Evolutionary conservation across 2,329 filamentous ascomycete genomes (phyloP).

Genomic region (Aspergillus nomiae): DNA sequence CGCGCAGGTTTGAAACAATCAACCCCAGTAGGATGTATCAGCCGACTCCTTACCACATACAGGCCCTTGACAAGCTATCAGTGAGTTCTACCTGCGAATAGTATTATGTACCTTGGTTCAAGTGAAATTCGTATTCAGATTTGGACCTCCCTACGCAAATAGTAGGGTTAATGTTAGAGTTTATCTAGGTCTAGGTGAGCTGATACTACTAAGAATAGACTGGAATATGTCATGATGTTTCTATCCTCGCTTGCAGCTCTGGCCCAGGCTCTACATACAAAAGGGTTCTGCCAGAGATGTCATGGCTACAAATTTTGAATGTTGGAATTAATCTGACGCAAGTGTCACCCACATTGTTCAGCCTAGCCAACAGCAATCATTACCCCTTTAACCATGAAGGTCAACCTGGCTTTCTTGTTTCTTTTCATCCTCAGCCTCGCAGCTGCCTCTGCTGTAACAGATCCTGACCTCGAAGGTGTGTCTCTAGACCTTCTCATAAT

Average conservation of each 20-base stretch:
- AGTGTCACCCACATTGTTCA: background rate
- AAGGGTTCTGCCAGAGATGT: background rate
- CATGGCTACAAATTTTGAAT: background rate
- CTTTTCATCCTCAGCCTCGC: background rate
- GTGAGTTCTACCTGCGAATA: no score
- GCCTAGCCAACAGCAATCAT: background rate
- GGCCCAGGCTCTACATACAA: background rate
- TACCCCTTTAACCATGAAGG: background rate
- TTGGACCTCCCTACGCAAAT: background rate
- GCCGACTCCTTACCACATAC: background rate
- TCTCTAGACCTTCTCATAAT: background rate
- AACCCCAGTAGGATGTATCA: no score
- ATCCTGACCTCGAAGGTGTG: background rate
- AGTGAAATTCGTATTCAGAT: background rate
- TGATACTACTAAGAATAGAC: background rate
- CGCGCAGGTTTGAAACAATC: no score
- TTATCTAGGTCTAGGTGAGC: no score
- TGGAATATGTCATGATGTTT: rapidly evolving
- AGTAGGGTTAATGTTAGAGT: background rate
- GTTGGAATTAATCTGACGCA: background rate
- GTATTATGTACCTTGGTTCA: background rate
- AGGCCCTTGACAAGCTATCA: background rate
- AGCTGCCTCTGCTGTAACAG: background rate
- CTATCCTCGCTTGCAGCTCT: no score
- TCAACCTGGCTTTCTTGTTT: background rate